These are phyloP conservation scores for Lippia alba DNA, from an alignment of 305 asterid genomes.

Conservation along the genomic window DNA sequence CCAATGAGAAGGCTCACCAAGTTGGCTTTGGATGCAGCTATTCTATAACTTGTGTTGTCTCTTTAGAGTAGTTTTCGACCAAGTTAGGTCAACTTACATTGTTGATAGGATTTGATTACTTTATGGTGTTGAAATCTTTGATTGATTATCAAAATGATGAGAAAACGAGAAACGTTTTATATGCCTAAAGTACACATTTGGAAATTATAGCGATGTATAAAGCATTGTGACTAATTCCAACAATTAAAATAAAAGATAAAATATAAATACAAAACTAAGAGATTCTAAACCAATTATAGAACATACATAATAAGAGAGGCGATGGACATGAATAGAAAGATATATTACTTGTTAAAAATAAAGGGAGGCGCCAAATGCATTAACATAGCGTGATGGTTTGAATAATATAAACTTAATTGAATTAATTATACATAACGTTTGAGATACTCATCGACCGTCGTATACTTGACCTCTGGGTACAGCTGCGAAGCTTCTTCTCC, in stretches of 20 bases:
- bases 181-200: too few species aligned
- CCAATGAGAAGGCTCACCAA: not conserved
- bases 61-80: not conserved
- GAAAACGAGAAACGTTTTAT: too few species aligned
- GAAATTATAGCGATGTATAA: too few species aligned
- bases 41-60: not conserved
- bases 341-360: not conserved
- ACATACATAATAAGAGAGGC: too few species aligned
- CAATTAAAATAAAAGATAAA: too few species aligned
- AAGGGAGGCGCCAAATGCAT: not conserved
- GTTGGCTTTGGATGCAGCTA: not conserved
- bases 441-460: slow-evolving; percentile 43
- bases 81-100: not conserved
- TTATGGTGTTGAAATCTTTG: too few species aligned
- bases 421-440: slow-evolving; percentile 43
- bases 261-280: too few species aligned
- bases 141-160: too few species aligned
- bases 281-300: too few species aligned
- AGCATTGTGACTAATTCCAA: too few species aligned
- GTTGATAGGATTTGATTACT: too few species aligned
- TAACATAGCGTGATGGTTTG: not conserved
- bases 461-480: slow-evolving; percentile 54
- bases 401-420: not conserved
- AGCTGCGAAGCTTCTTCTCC: slow-evolving; percentile 57
- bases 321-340: not conserved